Percentiles rank a stretch among this genome's conserved stretches.
Conservation (phyloP, 164 flowering plant genomes). For the Umbellularia californica region DNA sequence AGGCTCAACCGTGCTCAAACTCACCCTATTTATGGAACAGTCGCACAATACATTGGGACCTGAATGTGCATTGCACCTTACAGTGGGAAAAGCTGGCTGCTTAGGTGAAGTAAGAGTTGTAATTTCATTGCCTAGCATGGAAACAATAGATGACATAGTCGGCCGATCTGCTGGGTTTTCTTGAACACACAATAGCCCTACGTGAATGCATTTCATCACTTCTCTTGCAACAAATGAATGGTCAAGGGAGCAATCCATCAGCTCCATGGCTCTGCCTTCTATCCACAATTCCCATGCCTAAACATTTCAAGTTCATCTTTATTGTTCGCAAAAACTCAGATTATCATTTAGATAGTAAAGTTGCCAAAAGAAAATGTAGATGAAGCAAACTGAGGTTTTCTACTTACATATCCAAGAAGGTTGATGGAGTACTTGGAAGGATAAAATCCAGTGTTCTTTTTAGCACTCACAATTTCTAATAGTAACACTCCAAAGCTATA, state of each 20-base stretch:
- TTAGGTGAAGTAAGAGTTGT: constrained; percentile 21
- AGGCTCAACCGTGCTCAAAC: neutral
- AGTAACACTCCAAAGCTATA: constrained; percentile 54
- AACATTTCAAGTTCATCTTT: neutral
- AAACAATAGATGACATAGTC: constrained; percentile 23
- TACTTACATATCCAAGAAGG: constrained; percentile 52
- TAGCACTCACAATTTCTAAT: constrained; percentile 50
- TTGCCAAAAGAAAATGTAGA: no score
- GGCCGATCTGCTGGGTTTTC: constrained; percentile 27
- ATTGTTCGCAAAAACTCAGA: no score
- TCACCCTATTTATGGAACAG: neutral
- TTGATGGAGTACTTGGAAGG: constrained; percentile 23
- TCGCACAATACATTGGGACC: no score
- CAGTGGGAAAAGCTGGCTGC: constrained; percentile 24
- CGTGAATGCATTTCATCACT: constrained; percentile 29
- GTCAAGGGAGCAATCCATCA: constrained; percentile 18
- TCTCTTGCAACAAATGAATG: constrained; percentile 11
- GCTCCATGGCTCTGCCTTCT: constrained; percentile 21
- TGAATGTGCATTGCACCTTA: neutral
- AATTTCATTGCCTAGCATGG: constrained; percentile 23
- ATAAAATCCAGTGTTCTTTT: constrained; percentile 33
- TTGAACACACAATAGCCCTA: constrained; percentile 34
- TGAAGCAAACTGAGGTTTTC: no score
- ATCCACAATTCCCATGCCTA: constrained; percentile 31
- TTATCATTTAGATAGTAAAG: no score